phyloP scores from a whole-genome alignment of 2,329 filamentous ascomycete genomes.

The Aulographum hederae region DNA sequence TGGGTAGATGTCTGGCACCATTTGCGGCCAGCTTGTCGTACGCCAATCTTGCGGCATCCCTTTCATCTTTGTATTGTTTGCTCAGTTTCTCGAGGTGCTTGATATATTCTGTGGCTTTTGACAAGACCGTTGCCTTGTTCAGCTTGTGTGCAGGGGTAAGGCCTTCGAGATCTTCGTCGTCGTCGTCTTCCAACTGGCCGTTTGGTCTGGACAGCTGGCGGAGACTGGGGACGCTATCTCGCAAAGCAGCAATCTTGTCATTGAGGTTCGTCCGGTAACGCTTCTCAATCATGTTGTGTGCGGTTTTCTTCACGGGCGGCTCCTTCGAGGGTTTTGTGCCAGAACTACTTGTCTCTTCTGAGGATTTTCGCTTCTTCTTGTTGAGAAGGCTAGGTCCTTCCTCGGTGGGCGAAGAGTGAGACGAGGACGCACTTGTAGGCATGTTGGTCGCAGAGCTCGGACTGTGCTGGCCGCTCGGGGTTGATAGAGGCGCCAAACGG shows the following conservation, averaged over 20 bases:
- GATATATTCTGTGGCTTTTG: constrained; percentile 94
- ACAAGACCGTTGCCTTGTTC: constrained; percentile 93
- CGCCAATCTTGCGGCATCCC: constrained; percentile 57
- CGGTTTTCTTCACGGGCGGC: constrained; percentile 63
- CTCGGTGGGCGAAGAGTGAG: constrained; percentile 3
- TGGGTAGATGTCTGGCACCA: too few relatives aligned
- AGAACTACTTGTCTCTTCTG: constrained; percentile 41
- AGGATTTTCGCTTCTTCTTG: constrained; percentile 17
- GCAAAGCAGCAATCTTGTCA: constrained; percentile 83
- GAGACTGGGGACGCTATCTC: constrained; percentile 81
- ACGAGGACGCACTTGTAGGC: not conserved
- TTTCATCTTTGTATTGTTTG: constrained; percentile 64
- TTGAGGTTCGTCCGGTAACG: constrained; percentile 91
- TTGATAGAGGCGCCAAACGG: not conserved
- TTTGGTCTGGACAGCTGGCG: constrained; percentile 51
- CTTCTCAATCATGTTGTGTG: constrained; percentile 98
- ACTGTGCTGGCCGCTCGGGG: not conserved
- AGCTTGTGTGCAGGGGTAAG: constrained; percentile 74
- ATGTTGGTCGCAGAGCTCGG: not conserved
- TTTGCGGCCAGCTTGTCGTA: constrained; percentile 34
- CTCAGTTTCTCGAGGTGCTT: constrained; percentile 84
- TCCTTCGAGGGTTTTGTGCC: constrained; percentile 32
- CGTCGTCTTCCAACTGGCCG: constrained; percentile 57
- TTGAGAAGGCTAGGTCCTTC: constrained; percentile 8
- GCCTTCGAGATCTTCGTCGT: constrained; percentile 55